Evolutionary conservation across 345 rosid genomes (phyloP), one percentile per base, ranked within the genome.

Genomic region (Brassica juncea): DNA sequence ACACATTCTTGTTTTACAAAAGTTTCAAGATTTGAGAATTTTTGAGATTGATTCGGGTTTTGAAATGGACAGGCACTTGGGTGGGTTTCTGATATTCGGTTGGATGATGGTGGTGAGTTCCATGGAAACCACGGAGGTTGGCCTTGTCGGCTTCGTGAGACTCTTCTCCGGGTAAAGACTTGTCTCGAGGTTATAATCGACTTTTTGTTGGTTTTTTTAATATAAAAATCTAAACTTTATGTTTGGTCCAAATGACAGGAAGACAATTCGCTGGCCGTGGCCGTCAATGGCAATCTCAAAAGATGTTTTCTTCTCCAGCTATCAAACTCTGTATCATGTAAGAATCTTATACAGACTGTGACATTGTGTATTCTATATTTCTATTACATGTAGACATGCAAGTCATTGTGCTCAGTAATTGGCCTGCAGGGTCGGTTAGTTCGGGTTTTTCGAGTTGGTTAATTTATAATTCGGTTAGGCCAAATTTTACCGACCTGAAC

Each of bases 21-120:
- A 35, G 0, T 32, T 25, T 66, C 0, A 3, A 6, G 0, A 25
- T 27, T 34, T 9, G 19, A 52, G n/a, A 31, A 37, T 37, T 15
- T 9, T 52, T 9, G 5, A 7, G 30, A 1, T 55, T 63, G 15
- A 63, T 63, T 63, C 60, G 7, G 1, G 60, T 54, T 54, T 2
- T 14, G 4, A 30, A 14, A 28, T 37, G 30, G 52, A 64, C 69
- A 95, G 99, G 84, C 99, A 95, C 84, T 80, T 95, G 37, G 83
- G 76, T 16, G 99, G 99, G 0, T 91, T 95, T 84, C 9, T 85
- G 73, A 84, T 95, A 79, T 95, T 95, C 64, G 82, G 80, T 78
- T 87, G 85, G 68, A 61, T 95, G 80, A 82, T 88, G 82, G 86
- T 79, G 73, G 79, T 90, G 84, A 92, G 96, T 74, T 86, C 77